A percentile compares a stretch with the other conserved stretches of the same genome.
Evolutionary conservation across 352 stramenopile species (phyloP).

Genomic region (Globisporangium acanthophoron): DNA sequence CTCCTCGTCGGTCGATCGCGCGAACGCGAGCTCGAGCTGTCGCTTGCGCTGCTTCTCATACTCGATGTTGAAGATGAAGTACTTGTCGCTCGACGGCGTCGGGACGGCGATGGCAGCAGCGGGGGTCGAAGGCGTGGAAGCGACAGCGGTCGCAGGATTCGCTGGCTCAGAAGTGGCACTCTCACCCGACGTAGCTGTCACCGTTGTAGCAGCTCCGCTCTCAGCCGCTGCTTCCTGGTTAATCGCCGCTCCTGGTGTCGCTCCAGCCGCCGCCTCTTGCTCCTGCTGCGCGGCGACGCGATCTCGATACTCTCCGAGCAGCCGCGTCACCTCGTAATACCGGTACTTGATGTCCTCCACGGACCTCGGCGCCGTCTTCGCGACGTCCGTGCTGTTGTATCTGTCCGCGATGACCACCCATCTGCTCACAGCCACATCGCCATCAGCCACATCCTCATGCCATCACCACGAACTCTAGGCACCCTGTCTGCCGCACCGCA

Average conservation of each 20-base stretch:
- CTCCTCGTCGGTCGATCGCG: conserved; percentile 59
- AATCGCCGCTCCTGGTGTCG: background rate
- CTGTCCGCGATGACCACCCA: conserved; percentile 62
- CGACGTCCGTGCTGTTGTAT: conserved; percentile 40
- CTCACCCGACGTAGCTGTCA: background rate
- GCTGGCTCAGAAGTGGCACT: background rate
- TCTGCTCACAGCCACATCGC: conserved; percentile 9
- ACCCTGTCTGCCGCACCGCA: conserved; percentile 17
- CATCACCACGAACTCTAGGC: no score
- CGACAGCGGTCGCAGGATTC: background rate
- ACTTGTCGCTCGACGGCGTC: conserved; percentile 14
- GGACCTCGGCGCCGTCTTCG: conserved; percentile 27
- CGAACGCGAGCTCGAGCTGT: conserved; percentile 57
- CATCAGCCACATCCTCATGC: background rate
- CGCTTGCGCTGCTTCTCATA: conserved; percentile 75
- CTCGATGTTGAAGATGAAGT: conserved; percentile 51
- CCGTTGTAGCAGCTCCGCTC: background rate
- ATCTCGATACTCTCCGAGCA: conserved; percentile 32
- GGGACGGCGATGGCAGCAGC: no score
- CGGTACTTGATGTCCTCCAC: conserved; percentile 72
- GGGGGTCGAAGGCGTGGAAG: background rate
- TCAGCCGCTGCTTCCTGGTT: background rate
- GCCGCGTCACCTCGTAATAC: conserved; percentile 53
- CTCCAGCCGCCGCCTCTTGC: background rate
- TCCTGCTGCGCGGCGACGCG: background rate